Base-by-base conservation (phyloP, 306 rosid species). In the Myrica gale region DNA sequence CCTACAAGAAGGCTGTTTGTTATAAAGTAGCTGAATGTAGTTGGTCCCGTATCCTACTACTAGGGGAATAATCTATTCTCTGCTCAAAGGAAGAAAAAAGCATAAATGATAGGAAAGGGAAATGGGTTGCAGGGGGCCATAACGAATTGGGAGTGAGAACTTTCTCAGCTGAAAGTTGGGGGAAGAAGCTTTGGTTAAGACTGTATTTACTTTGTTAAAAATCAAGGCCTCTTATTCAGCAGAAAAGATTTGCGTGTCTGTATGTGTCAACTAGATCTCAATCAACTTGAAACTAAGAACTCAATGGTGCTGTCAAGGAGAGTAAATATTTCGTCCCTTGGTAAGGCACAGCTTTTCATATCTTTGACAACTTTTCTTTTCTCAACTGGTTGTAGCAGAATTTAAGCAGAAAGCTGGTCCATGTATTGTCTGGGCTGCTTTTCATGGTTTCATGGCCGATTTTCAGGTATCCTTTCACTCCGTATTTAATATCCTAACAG, bases 391-490 rank as follows among this genome's bases (percentile, higher is more conserved):
- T 83, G 72, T 41, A 47, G 61, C 87, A 95, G 98, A 82, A 81
- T 74, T 72, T 92, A 88, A 92, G 93, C 76, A 90, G 98, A 87
- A 92, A 95, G 81, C 85, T 95, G 72, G 98, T 92, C 17, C 97
- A 95, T 73, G 88, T 90, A 82, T 52, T 90, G 44, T 95, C 97
- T 60, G 99, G 97, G 16, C 68, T 95, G 83, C 89, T 90, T 71
- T 92, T 89, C 89, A 77, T 87, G 69, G 73, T 84, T 83, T 83
- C 97, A 19, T 92, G 98, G 97, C 97, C 98, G 37, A 88, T 95
- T 85, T 95, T 95, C 92, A 90, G 98, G 97, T 92, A 87, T 19
- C 43, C 70, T 56, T 16, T 74, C 63, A 45, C 54, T 69, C 20
- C 72, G 52, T 65, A 62, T 70, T 45, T 73, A 19, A 63, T 50